Conservation (phyloP, 768 basidiomycete species). For the Boletus fagicola region DNA sequence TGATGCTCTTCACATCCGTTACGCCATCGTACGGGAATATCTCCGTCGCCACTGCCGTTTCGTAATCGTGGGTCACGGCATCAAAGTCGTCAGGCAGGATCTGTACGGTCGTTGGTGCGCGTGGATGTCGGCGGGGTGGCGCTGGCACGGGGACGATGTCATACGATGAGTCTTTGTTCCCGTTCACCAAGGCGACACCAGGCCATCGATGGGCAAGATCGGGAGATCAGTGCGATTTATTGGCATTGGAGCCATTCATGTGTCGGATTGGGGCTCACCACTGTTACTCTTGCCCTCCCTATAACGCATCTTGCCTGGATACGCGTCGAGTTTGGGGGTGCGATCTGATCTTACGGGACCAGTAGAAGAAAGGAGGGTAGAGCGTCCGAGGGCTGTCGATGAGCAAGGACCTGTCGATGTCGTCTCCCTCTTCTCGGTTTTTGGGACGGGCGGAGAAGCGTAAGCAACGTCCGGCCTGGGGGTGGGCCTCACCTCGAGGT, state of each 20-base stretch:
- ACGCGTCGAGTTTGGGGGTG: background rate
- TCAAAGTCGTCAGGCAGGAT: slow-evolving; percentile 33
- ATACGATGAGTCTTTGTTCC: slow-evolving; percentile 31
- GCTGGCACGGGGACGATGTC: slow-evolving; percentile 27
- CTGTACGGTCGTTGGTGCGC: slow-evolving; percentile 34
- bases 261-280: slow-evolving; percentile 20
- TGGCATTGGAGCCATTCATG: background rate
- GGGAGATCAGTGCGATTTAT: slow-evolving; percentile 8
- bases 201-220: slow-evolving; percentile 17
- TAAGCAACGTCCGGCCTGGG: background rate
- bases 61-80: slow-evolving; percentile 29
- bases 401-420: background rate
- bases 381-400: background rate
- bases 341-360: slow-evolving; percentile 1
- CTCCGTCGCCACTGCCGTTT: slow-evolving; percentile 28
- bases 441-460: background rate
- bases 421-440: background rate
- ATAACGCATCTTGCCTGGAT: slow-evolving; percentile 20
- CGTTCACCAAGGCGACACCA: background rate
- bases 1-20: slow-evolving; percentile 22
- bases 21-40: slow-evolving; percentile 22
- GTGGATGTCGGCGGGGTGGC: slow-evolving; percentile 24
- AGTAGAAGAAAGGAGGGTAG: background rate
- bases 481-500: slow-evolving; percentile 9
- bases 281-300: slow-evolving; percentile 29